Evolutionary conservation across 148 eudicot genomes (phyloP).

Genomic region (Rhododendron griersonianum): DNA sequence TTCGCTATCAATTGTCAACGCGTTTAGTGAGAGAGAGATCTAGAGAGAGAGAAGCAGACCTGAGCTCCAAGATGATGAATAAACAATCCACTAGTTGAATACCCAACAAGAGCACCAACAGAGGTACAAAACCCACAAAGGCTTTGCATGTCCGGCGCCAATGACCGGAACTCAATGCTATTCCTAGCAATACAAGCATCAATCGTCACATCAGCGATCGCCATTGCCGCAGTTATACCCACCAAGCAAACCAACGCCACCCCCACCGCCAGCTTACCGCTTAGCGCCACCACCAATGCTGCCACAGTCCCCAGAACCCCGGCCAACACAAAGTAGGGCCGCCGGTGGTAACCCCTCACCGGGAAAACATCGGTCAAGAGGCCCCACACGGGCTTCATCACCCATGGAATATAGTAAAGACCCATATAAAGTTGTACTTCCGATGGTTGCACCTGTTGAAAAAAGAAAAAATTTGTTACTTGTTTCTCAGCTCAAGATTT

Average conservation of each 20-base stretch:
- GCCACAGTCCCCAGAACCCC: constrained; percentile 43
- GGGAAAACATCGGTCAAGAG: constrained; percentile 60
- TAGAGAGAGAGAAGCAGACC: constrained; percentile 22
- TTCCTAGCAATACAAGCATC: constrained; percentile 61
- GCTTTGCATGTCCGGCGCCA: constrained; percentile 64
- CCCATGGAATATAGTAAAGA: constrained; percentile 58
- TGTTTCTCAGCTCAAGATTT: background rate
- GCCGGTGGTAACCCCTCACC: constrained; percentile 38
- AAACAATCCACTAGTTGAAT: constrained; percentile 45
- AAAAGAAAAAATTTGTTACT: background rate
- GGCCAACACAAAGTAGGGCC: constrained; percentile 44
- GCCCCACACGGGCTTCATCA: constrained; percentile 66
- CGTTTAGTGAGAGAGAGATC: background rate
- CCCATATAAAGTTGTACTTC: constrained; percentile 46
- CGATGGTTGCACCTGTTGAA: constrained; percentile 24
- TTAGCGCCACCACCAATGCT: constrained; percentile 26
- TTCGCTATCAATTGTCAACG: background rate
- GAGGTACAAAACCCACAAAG: constrained; percentile 50
- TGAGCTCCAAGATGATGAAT: constrained; percentile 65
- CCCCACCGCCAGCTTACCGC: constrained; percentile 21
- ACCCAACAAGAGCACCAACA: constrained; percentile 54
- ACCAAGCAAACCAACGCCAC: constrained; percentile 42
- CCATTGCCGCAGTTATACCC: constrained; percentile 36
- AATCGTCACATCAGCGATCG: constrained; percentile 46
- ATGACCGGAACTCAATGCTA: constrained; percentile 43